Base-by-base conservation (phyloP, 768 basidiomycete species). In the Psilocybe subaeruginosa region DNA sequence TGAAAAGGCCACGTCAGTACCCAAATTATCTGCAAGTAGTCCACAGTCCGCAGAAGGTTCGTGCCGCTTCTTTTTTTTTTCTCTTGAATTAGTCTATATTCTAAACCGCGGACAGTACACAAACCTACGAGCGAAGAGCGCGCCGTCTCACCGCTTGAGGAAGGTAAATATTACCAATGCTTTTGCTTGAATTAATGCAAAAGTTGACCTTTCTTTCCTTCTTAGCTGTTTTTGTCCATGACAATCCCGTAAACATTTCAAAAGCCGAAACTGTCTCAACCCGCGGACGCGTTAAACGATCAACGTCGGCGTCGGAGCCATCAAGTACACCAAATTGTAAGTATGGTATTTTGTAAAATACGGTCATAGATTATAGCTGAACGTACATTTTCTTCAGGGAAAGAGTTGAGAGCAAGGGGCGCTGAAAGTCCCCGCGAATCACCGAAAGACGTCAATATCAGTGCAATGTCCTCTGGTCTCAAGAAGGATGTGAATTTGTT, bases 271-370 rank as follows among this genome's bases (percentile, higher is more conserved):
- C 30, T 8, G 30, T 52, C 45, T 43, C 45, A 37, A 11, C 30
- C 17, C 29, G 6, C 35, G 23, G 6, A 14, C 55, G 27, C 33
- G 43, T 45, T 45, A 39, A 60, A 16, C 37, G 45, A 35, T 45
- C 19, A 51, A 45, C 56, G 30, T 31, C 58, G n/a, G 43, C n/a
- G n/a, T 59, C 43, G n/a, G 43, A 7, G n/a, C 53, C 43, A 2
- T 53, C 58, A 8, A 59, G 29, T 47, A 43, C 58, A 43, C 33
- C 52, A 19, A 59, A 41, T 53, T 39, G 58, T 54, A 53, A 59
- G 51, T 51, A 3, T n/a, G 29, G n/a, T 17, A 12, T 27, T 50
- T 14, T 1, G 5, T 31, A 8, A n/a, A 9, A 30, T 14, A 12
- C 29, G 27, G 16, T 30, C 27, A 50, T 46, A 23, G 3, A 14